Conservation (phyloP, 495 filamentous ascomycete species). For the Umbilicaria muhlenbergii region DNA sequence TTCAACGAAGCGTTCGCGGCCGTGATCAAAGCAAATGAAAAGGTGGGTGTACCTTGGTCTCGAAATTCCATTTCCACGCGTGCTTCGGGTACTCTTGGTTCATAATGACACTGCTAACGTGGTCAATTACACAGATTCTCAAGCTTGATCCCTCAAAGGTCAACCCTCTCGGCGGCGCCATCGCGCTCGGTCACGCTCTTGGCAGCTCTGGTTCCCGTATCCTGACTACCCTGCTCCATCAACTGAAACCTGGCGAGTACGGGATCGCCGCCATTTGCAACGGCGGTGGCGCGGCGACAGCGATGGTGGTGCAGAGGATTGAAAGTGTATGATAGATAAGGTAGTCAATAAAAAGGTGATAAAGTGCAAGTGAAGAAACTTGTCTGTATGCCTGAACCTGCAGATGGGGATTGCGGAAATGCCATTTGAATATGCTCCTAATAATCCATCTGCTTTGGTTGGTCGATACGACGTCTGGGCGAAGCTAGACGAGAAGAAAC, state of each 20-base stretch:
- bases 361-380: background rate
- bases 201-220: conserved; percentile 92
- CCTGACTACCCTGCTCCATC: conserved; percentile 76
- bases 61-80: background rate
- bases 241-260: conserved; percentile 80
- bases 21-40: conserved; percentile 87
- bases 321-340: conserved; percentile 36
- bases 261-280: conserved; percentile 95
- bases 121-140: conserved; percentile 40
- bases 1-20: conserved; percentile 98
- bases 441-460: too few species aligned
- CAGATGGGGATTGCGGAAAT: too few species aligned
- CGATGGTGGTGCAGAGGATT: conserved; percentile 81
- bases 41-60: conserved; percentile 33
- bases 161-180: conserved; percentile 81
- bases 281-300: conserved; percentile 81
- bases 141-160: conserved; percentile 61
- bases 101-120: conserved; percentile 2
- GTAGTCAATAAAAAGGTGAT: background rate
- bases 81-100: background rate
- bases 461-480: too few species aligned
- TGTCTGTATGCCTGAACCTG: too few species aligned
- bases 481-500: too few species aligned
- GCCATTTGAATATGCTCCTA: too few species aligned
- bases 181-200: conserved; percentile 84